Evolutionary conservation across 169 alveolate genomes (phyloP), one percentile per base, ranked within the genome.

Genomic region (Plasmodium vivax): DNA sequence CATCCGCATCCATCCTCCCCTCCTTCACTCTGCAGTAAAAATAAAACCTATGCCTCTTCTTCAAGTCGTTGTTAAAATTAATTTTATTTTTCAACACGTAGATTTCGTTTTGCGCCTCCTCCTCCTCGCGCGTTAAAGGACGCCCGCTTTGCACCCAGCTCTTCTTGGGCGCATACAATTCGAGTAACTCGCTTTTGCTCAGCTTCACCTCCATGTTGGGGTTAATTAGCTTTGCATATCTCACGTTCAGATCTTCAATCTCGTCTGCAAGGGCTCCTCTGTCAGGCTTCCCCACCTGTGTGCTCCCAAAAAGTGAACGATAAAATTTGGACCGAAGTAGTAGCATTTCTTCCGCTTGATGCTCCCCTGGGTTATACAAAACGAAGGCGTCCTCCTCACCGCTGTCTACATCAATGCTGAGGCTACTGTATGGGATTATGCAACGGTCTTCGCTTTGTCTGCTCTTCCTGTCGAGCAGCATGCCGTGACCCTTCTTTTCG

Each of bases 21-120:
- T 92, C 92, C 43, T 92, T 81, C 83, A 73, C 74, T 73, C 83
- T 92, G 62, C 95, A 92, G 56, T 68, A 92, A 82, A 92, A 92
- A 82, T 41, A 82, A 68, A 92, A 92, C 77, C 95, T 71, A 51
- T 92, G 34, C 75, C 38, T 92, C 38, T 92, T 92, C 83, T 92
- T 92, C 74, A 92, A 82, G 32, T 92, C 95, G 38, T 92, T 92
- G 72, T 88, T 88, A 92, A 92, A 92, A 34, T 68, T 82, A 30
- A 92, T 71, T 92, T 54, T 82, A 27, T 54, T 92, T 54, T 82
- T 92, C 56, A 92, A 74, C 2, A 10, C 85, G 83, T 45, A 82
- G 36, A 72, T 92, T n/a, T 80, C 83, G 23, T 90, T 79, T 84
- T 84, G 56, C 47, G 16, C 16, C 19, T 5, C 54, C 43, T 72